Percentiles rank a stretch among this genome's conserved stretches.
These are phyloP conservation scores for Avena insularis DNA, from an alignment of 176 grass and related monocot species.

Conservation along the genomic window DNA sequence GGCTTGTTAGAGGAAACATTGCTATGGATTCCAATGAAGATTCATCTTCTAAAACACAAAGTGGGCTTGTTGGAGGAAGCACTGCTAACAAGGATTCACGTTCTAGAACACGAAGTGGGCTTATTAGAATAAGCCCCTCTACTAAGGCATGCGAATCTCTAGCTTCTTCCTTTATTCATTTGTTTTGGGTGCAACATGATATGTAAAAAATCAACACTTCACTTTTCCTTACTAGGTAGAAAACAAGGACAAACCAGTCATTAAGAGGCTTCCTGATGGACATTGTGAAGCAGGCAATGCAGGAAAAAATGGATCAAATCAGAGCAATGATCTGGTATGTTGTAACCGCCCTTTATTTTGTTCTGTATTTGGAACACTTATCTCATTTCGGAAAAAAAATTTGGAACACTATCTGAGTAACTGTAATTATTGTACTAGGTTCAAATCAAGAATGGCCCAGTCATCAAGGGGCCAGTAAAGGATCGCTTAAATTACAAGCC, in stretches of 20 bases:
- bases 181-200: not conserved
- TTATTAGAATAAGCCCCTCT: conserved; percentile 20
- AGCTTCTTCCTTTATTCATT: conserved; percentile 7
- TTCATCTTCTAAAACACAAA: conserved; percentile 20
- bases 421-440: conserved; percentile 33
- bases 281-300: conserved; percentile 39
- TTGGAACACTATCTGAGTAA: not conserved
- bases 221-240: conserved; percentile 37
- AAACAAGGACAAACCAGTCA: conserved; percentile 30
- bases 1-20: conserved; percentile 16
- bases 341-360: not conserved
- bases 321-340: conserved; percentile 41
- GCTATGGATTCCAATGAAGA: conserved; percentile 12
- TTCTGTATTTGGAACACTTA: not conserved
- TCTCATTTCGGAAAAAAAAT: too few species aligned
- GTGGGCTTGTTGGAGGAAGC: conserved; percentile 27
- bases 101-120: conserved; percentile 29
- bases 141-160: conserved; percentile 36
- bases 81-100: not conserved
- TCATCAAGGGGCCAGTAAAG: conserved; percentile 43
- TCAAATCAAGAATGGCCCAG: conserved; percentile 39
- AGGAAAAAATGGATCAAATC: conserved; percentile 30
- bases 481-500: conserved; percentile 7
- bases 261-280: conserved; percentile 25
- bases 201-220: conserved; percentile 1